These are phyloP conservation scores for Phylloboletellus chloephorus DNA, from an alignment of 1,284 basidiomycete species.

Conservation along the genomic window DNA sequence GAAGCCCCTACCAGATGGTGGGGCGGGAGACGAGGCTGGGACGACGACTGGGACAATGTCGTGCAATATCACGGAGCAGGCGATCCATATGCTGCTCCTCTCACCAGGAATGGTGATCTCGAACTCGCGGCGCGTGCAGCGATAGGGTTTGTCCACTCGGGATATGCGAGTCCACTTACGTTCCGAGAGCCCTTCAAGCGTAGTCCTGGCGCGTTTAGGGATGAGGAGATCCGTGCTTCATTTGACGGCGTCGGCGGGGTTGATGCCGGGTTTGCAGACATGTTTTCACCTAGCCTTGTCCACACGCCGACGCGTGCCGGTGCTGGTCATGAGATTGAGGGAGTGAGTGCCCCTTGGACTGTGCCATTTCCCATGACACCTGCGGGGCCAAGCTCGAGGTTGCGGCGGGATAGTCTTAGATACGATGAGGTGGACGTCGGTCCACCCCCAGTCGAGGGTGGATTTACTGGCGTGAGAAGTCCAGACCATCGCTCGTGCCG, in stretches of 20 bases:
- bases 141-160: background rate
- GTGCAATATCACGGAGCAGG: background rate
- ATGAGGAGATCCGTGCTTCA: conserved; percentile 24
- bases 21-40: conserved; percentile 17
- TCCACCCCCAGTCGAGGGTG: background rate
- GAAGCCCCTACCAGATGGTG: conserved; percentile 21
- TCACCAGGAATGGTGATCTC: background rate
- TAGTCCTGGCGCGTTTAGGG: conserved; percentile 13
- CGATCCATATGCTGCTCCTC: background rate
- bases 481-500: background rate
- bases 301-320: background rate
- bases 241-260: conserved; percentile 5
- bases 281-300: background rate
- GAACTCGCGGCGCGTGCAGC: background rate
- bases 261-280: background rate
- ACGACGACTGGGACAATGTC: conserved; percentile 19
- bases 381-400: background rate
- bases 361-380: conserved; percentile 10
- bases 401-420: background rate
- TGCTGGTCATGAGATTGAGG: conserved; percentile 4
- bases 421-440: conserved; percentile 6
- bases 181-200: conserved; percentile 5
- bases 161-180: background rate
- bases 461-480: background rate
- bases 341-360: conserved; percentile 3